Base-by-base conservation (phyloP, 805 yeast species). In the Cyberlindnera veronae region DNA sequence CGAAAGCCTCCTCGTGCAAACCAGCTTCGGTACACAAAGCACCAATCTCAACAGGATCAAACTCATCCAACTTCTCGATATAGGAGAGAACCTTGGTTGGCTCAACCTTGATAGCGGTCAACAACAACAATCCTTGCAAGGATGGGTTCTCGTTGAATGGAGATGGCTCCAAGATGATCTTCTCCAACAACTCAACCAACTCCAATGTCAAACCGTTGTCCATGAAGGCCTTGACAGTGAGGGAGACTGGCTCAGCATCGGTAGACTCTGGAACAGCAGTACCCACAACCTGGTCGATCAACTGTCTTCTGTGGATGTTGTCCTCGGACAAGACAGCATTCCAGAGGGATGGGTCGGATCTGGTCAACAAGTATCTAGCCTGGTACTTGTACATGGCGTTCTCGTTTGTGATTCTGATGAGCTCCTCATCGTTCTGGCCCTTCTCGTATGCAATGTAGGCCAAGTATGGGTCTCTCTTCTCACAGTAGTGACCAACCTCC, bases 351-450 rank as follows among this genome's bases (percentile, higher is more conserved):
- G 80, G 70, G 60, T 93, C 96, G n/a, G 96, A 87, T 63, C 95
- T 84, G 46, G 79, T 72, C 53, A 93, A 76, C 55, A 93, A 73
- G 62, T 93, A 93, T 64, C 98, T 82, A n/a, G 98, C 98, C 72
- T 93, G 99, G 67, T 93, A 91, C 66, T 93, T 93, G 76, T 85
- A 93, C 99, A 93, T 93, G 54, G 93, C 78, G 64, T 93, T 93
- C 59, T 93, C 98, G 64, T 93, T 93, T 51, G 99, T 93, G 64
- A 93, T 89, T 59, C 77, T 74, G 57, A 93, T 78, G 58, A 93
- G 76, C 63, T 93, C 99, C 42, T 73, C 82, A 62, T 93, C 96
- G 56, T 91, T 90, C 39, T 75, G 71, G 60, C 99, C 99, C 68
- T 90, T 91, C 46, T 95, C 95, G 66, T 93, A 93, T 38, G 96